These are phyloP conservation scores for Populus davidiana DNA, from an alignment of 345 rosid species.

Conservation along the genomic window DNA sequence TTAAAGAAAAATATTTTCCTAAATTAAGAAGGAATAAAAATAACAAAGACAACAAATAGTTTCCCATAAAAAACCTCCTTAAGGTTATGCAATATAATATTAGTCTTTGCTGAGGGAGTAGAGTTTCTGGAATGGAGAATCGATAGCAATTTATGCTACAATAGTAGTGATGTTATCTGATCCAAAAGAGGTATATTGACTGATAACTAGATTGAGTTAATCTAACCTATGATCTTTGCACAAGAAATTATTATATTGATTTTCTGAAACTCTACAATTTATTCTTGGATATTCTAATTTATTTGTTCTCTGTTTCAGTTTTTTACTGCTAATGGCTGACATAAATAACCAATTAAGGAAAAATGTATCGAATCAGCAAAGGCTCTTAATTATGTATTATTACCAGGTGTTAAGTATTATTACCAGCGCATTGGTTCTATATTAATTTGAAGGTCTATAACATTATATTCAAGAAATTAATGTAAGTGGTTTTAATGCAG, in stretches of 20 bases:
- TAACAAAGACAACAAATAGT: too few relatives aligned
- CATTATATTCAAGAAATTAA: constrained; percentile 9
- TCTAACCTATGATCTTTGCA: too few relatives aligned
- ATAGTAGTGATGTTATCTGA: constrained; percentile 65
- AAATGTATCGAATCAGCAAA: constrained; percentile 64
- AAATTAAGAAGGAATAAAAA: too few relatives aligned
- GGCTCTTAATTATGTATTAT: too few relatives aligned
- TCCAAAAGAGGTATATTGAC: constrained; percentile 54
- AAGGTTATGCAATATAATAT: too few relatives aligned
- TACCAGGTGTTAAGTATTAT: constrained; percentile 26
- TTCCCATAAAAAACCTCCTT: too few relatives aligned
- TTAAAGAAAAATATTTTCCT: too few relatives aligned
- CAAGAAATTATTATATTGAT: neutral
- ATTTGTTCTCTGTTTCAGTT: constrained; percentile 11
- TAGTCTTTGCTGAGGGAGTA: constrained; percentile 47
- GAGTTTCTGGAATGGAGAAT: constrained; percentile 60
- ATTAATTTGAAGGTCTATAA: neutral
- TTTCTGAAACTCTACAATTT: neutral
- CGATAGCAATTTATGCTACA: constrained; percentile 67
- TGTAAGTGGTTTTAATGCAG: constrained; percentile 33
- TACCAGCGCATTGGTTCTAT: constrained; percentile 1
- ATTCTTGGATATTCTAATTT: neutral
- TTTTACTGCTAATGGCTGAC: constrained; percentile 26
- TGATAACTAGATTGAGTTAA: neutral
- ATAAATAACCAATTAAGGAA: constrained; percentile 43